Conservation (phyloP, 345 rosid genomes). For the Barbarea vulgaris region DNA sequence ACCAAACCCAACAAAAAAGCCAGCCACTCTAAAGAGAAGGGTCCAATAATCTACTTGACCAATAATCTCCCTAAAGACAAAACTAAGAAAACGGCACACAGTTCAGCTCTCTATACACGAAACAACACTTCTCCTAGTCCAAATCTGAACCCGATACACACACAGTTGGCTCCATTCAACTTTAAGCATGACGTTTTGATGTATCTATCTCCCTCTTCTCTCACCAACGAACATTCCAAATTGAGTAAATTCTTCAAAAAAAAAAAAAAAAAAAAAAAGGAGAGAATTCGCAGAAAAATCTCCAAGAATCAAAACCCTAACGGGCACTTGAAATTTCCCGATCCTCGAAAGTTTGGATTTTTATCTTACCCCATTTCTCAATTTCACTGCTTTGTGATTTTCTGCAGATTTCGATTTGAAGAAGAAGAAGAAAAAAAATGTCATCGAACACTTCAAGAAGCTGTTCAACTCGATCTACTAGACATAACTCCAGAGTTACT, state of each 20-base stretch:
- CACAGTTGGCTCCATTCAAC: not conserved
- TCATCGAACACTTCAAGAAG: slow-evolving; percentile 58
- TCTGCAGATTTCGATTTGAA: slow-evolving; percentile 28
- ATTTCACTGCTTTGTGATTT: not conserved
- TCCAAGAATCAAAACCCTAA: not conserved
- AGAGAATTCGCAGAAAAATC: not conserved
- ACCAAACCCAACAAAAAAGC: too few species aligned
- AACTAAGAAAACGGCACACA: not conserved
- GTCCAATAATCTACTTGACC: not conserved
- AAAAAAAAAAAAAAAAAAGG: too few species aligned
- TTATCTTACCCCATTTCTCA: not conserved
- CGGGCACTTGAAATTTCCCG: not conserved
- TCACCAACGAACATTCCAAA: slow-evolving; percentile 1
- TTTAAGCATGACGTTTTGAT: not conserved
- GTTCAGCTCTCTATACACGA: not conserved
- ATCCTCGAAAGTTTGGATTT: not conserved
- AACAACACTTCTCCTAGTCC: not conserved
- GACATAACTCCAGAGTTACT: slow-evolving; percentile 49
- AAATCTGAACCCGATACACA: not conserved
- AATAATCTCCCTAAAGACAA: not conserved
- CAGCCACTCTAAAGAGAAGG: too few species aligned
- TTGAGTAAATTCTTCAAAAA: not conserved
- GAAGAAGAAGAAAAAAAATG: slow-evolving; percentile 49
- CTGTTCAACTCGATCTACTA: slow-evolving; percentile 58
- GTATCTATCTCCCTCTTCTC: not conserved